Conservation (phyloP, 2,329 filamentous ascomycete species). For the Talaromyces sp. region DNA sequence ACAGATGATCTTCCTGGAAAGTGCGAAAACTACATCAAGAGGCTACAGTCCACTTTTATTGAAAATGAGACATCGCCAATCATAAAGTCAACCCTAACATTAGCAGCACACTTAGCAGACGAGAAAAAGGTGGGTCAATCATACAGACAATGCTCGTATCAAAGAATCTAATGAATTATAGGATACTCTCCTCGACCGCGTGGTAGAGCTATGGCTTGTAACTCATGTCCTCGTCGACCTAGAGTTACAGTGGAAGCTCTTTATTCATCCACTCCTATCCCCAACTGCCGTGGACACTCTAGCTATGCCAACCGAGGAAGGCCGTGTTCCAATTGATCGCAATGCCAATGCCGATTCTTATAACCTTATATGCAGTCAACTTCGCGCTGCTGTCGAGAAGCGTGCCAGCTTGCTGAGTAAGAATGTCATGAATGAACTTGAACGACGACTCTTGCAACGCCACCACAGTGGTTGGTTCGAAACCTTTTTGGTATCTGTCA, state of each 20-base stretch:
- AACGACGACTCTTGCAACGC: slow-evolving; percentile 57
- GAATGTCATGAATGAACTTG: slow-evolving; percentile 57
- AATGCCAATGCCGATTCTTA: slow-evolving; percentile 45
- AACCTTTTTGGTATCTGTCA: slow-evolving; percentile 58
- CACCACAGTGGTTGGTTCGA: slow-evolving; percentile 57
- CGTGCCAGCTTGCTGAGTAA: slow-evolving; percentile 53
- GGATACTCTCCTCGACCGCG: slow-evolving; percentile 50
- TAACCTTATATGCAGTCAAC: slow-evolving; percentile 51
- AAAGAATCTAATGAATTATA: slow-evolving; percentile 20
- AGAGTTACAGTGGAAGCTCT: slow-evolving; percentile 49
- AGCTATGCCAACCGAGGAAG: slow-evolving; percentile 39
- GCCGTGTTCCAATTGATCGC: slow-evolving; percentile 40
- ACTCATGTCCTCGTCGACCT: slow-evolving; percentile 54
- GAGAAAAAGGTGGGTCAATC: slow-evolving; percentile 36
- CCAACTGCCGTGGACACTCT: slow-evolving; percentile 37
- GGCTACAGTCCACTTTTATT: slow-evolving; percentile 45
- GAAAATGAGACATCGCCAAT: slow-evolving; percentile 51
- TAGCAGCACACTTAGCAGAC: slow-evolving; percentile 38
- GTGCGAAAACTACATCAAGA: slow-evolving; percentile 54
- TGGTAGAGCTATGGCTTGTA: slow-evolving; percentile 56
- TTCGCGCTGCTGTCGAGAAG: slow-evolving; percentile 55
- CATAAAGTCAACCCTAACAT: slow-evolving; percentile 49
- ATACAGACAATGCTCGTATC: neutral
- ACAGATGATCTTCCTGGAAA: slow-evolving; percentile 51
- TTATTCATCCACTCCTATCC: slow-evolving; percentile 44